Evolutionary conservation across 192 early-diverging fungal species (phyloP).

Genomic region (Coemansia sp.): DNA sequence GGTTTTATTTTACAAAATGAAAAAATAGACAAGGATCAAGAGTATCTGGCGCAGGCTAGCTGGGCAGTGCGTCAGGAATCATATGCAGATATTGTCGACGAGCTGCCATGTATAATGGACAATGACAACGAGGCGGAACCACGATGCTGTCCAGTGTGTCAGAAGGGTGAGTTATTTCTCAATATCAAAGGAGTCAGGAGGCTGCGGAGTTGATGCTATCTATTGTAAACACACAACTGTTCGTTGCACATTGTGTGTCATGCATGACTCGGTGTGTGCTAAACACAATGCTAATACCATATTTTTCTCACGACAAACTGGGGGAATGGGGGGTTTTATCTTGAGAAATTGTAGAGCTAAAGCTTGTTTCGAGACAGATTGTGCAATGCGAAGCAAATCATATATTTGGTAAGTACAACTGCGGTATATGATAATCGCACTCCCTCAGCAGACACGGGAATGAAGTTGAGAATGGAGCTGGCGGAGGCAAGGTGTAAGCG

Average conservation of each 20-base stretch:
- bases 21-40: slow-evolving; percentile 33
- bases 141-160: slow-evolving; percentile 35
- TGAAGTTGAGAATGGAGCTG: background rate
- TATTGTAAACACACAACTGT: background rate
- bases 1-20: background rate
- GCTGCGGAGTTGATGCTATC: background rate
- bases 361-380: slow-evolving; percentile 28
- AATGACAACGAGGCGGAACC: slow-evolving; percentile 8
- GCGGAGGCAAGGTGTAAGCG: background rate
- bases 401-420: slow-evolving; percentile 42
- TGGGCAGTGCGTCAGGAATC: slow-evolving; percentile 40
- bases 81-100: slow-evolving; percentile 26
- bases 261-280: background rate
- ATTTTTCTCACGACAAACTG: background rate
- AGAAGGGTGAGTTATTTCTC: slow-evolving; percentile 26
- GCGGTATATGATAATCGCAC: background rate
- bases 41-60: slow-evolving; percentile 36
- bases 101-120: slow-evolving; percentile 20
- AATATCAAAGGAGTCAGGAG: slow-evolving; percentile 1
- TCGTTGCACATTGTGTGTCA: background rate
- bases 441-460: background rate
- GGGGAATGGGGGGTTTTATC: background rate
- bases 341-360: slow-evolving; percentile 30
- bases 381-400: slow-evolving; percentile 34
- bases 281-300: background rate